phyloP scores from a whole-genome alignment of 768 basidiomycete species.

The Trametes cinnabarina region DNA sequence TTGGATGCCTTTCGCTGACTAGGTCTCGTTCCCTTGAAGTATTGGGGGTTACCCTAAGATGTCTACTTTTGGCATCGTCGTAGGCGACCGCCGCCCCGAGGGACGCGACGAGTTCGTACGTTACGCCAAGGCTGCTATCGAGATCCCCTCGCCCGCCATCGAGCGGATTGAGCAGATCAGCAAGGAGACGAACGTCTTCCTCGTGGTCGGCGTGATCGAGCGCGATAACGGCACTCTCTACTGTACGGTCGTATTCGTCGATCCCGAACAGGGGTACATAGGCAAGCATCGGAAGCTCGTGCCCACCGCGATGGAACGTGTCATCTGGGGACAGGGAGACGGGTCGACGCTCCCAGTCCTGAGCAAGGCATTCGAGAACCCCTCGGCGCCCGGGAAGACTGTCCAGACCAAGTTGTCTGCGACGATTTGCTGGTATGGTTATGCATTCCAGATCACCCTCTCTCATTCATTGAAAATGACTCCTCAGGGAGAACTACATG shows the following conservation, averaged over 20 bases:
- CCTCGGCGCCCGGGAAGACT: slow-evolving; percentile 15
- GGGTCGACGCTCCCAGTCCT: slow-evolving; percentile 52
- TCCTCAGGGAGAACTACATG: slow-evolving; percentile 69
- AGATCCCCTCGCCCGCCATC: slow-evolving; percentile 52
- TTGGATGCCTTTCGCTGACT: not conserved
- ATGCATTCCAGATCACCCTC: not conserved
- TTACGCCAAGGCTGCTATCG: slow-evolving; percentile 54
- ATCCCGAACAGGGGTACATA: slow-evolving; percentile 50
- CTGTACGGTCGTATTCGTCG: slow-evolving; percentile 57
- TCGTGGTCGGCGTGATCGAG: slow-evolving; percentile 62
- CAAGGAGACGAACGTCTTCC: slow-evolving; percentile 47
- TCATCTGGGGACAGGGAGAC: slow-evolving; percentile 64
- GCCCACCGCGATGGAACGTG: slow-evolving; percentile 58
- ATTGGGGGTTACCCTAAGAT: slow-evolving; percentile 61
- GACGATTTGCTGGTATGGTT: slow-evolving; percentile 55
- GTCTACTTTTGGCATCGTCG: slow-evolving; percentile 49
- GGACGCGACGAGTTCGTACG: slow-evolving; percentile 60
- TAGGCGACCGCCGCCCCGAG: slow-evolving; percentile 48
- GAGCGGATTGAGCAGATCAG: slow-evolving; percentile 48
- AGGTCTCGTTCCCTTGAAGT: slow-evolving; percentile 27
- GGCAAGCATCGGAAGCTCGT: slow-evolving; percentile 64
- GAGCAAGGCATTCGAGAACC: slow-evolving; percentile 36
- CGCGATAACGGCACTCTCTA: slow-evolving; percentile 58
- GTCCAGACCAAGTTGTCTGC: slow-evolving; percentile 50
- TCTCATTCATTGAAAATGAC: not conserved